Percentiles rank a stretch among this genome's conserved stretches.
phyloP scores from a whole-genome alignment of 306 rosid species.

The Fragaria nilgerrensis region DNA sequence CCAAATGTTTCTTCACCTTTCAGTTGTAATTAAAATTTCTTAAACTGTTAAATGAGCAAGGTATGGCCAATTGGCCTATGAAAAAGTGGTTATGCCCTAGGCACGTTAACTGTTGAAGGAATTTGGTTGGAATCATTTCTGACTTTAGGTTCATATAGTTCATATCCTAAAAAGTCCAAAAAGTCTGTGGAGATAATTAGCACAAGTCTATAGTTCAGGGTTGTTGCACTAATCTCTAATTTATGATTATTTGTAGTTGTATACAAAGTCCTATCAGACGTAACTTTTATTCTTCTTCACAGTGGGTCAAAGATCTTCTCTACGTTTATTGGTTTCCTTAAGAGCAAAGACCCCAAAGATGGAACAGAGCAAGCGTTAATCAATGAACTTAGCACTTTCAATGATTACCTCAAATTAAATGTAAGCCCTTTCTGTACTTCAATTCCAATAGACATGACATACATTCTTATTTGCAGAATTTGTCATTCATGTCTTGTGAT shows the following conservation, averaged over 20 bases:
- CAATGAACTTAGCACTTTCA: slow-evolving; percentile 68
- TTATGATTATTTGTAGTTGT: neutral
- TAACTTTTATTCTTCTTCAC: slow-evolving; percentile 24
- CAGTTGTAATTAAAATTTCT: neutral
- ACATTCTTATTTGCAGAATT: neutral
- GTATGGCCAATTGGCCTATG: neutral
- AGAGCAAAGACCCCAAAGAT: slow-evolving; percentile 87
- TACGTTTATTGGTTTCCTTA: slow-evolving; percentile 84
- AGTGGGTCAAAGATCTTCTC: slow-evolving; percentile 93
- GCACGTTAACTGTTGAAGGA: neutral
- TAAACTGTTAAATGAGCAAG: neutral
- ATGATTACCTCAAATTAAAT: slow-evolving; percentile 75
- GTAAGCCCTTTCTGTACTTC: slow-evolving; percentile 43
- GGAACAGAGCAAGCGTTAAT: slow-evolving; percentile 84
- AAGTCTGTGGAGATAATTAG: neutral
- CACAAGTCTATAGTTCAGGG: neutral
- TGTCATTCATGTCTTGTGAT: neutral
- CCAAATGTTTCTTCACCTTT: neutral
- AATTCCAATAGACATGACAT: neutral
- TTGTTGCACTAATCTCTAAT: neutral
- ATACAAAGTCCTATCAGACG: neutral
- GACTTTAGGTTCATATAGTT: neutral
- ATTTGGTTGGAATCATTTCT: neutral
- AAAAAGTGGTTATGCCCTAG: neutral
- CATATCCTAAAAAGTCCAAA: neutral